Percentiles rank a stretch among this genome's conserved stretches.
Evolutionary conservation across 2,329 filamentous ascomycete genomes (phyloP).

Genomic region (Botrytis byssoidea): DNA sequence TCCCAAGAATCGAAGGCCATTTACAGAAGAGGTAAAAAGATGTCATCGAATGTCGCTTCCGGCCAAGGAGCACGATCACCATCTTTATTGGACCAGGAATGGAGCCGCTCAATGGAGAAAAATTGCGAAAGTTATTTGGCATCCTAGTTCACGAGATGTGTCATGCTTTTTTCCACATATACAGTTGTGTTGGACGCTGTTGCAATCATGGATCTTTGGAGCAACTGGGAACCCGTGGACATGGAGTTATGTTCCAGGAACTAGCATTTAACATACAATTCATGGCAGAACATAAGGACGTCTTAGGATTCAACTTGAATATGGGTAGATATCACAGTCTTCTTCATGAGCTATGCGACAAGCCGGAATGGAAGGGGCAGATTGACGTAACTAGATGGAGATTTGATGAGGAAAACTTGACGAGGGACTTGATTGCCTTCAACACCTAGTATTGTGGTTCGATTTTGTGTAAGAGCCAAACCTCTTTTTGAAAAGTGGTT

Average conservation of each 20-base stretch:
- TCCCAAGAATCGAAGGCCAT: not conserved
- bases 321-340: not conserved
- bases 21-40: not conserved
- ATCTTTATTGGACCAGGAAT: not conserved
- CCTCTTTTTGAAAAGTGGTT: not conserved
- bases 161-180: constrained; percentile 9
- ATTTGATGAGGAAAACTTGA: not conserved
- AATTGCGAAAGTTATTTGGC: not conserved
- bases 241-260: constrained; percentile 8
- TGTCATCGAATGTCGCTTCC: not conserved
- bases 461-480: too few relatives aligned
- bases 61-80: not conserved
- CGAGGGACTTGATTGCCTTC: not conserved
- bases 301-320: not conserved
- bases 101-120: not conserved
- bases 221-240: not conserved
- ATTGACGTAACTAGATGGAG: not conserved
- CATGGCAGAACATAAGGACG: not conserved
- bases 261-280: not conserved
- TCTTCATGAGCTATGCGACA: not conserved
- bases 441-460: not conserved
- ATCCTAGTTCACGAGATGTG: constrained; percentile 8
- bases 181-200: not conserved
- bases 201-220: not conserved
- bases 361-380: not conserved